Evolutionary conservation across 2,329 filamentous ascomycete species (phyloP).

Genomic region (Cladosporium phlei): DNA sequence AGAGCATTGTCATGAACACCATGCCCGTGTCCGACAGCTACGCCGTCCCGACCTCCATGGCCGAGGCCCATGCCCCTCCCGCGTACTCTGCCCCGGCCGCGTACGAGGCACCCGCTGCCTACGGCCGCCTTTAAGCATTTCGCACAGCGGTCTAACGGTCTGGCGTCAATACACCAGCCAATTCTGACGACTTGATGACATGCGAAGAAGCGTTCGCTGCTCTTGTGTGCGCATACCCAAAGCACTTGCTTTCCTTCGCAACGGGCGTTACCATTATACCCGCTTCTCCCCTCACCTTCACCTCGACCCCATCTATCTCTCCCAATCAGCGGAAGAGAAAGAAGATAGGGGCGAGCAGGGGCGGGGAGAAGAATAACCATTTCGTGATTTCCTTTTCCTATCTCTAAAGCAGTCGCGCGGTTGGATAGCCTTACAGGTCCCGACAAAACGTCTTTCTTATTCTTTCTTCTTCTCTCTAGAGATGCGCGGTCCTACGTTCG

Average conservation of each 20-base stretch:
- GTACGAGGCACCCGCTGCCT: constrained; percentile 6
- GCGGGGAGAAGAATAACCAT: constrained; percentile 2
- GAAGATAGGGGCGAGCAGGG: not conserved
- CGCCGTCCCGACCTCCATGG: constrained; percentile 10
- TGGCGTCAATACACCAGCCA: constrained; percentile 12
- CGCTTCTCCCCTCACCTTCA: not conserved
- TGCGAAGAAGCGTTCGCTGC: constrained; percentile 11
- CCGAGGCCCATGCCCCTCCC: not conserved
- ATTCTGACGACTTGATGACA: constrained; percentile 15
- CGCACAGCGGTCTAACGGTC: constrained; percentile 7
- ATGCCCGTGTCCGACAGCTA: constrained; percentile 10
- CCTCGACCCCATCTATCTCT: not conserved
- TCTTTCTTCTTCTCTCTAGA: not conserved
- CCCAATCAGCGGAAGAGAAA: constrained; percentile 1
- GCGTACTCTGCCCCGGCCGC: not conserved
- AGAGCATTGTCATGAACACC: constrained; percentile 4
- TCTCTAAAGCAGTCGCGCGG: not conserved
- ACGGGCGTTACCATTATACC: constrained; percentile 3
- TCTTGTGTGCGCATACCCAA: constrained; percentile 13
- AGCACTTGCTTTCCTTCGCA: constrained; percentile 12
- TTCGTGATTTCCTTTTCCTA: constrained; percentile 9
- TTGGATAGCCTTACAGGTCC: not conserved
- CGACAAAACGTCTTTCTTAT: not conserved
- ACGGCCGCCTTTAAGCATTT: constrained; percentile 3
- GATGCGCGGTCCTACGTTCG: constrained; percentile 1